Evolutionary conservation across 192 early-diverging fungal genomes (phyloP).

Genomic region (Gonapodya prolifera): DNA sequence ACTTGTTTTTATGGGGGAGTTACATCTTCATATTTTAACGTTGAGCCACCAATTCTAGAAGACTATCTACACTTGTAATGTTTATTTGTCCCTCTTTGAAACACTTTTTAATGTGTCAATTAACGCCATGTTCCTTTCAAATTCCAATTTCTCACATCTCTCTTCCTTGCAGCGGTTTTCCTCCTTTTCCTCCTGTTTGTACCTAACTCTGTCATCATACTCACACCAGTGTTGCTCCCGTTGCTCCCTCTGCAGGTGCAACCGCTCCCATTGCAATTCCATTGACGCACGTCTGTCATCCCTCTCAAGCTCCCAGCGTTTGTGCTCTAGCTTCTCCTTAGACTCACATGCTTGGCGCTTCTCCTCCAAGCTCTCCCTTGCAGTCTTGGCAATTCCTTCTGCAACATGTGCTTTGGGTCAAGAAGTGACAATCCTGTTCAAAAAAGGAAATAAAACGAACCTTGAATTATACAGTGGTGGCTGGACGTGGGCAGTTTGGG

Average conservation of each 20-base stretch:
- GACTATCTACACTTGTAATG: too few relatives aligned
- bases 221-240: not conserved
- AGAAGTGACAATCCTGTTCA: not conserved
- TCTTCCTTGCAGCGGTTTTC: not conserved
- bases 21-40: too few relatives aligned
- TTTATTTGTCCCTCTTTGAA: too few relatives aligned
- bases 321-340: not conserved
- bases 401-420: not conserved
- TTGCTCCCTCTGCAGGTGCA: not conserved
- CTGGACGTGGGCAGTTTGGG: not conserved
- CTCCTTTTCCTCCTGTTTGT: not conserved
- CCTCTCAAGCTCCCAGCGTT: not conserved
- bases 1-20: too few relatives aligned
- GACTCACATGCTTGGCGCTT: not conserved
- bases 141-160: too few relatives aligned
- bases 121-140: too few relatives aligned
- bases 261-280: not conserved
- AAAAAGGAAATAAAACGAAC: not conserved
- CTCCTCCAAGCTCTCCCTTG: not conserved
- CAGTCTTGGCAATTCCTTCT: not conserved
- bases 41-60: too few relatives aligned
- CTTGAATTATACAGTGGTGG: not conserved
- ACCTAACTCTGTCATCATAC: not conserved
- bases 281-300: not conserved
- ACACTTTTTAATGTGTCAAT: too few relatives aligned